Conservation (phyloP, 2,329 filamentous ascomycete species). For the Fusarium brachygibbosum region DNA sequence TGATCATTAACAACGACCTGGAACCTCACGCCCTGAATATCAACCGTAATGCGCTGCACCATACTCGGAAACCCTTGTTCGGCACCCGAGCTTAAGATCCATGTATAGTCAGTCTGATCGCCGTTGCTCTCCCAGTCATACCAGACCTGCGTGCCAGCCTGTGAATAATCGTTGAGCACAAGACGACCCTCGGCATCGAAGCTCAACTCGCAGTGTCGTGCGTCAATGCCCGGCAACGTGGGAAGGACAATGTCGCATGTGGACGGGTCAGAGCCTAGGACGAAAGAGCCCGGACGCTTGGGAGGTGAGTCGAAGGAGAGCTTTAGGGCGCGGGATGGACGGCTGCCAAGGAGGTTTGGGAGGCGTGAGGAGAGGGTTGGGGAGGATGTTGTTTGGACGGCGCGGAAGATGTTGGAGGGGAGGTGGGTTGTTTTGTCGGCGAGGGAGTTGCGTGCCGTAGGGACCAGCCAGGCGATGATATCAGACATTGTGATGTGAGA, state of each 20-base stretch:
- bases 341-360: conserved; percentile 45
- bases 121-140: conserved; percentile 58
- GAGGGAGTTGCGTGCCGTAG: conserved; percentile 52
- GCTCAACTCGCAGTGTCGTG: conserved; percentile 56
- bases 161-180: conserved; percentile 57
- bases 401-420: conserved; percentile 51
- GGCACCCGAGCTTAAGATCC: conserved; percentile 54
- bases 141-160: conserved; percentile 58
- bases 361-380: conserved; percentile 50
- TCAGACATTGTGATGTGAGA: conserved; percentile 41
- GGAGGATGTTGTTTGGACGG: conserved; percentile 46
- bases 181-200: conserved; percentile 57
- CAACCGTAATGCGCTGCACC: conserved; percentile 54
- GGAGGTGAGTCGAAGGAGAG: conserved; percentile 55
- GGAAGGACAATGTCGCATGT: conserved; percentile 57
- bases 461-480: conserved; percentile 58
- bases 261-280: conserved; percentile 56
- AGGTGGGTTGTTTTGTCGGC: conserved; percentile 53
- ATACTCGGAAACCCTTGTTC: conserved; percentile 53
- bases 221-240: conserved; percentile 51
- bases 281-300: conserved; percentile 54
- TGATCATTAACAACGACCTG: conserved; percentile 57
- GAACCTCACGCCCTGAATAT: conserved; percentile 58
- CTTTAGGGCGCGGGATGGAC: conserved; percentile 52
- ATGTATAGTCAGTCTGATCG: conserved; percentile 54